phyloP scores from a whole-genome alignment of 2,329 filamentous ascomycete genomes.

The Aspergillus phoenicis region DNA sequence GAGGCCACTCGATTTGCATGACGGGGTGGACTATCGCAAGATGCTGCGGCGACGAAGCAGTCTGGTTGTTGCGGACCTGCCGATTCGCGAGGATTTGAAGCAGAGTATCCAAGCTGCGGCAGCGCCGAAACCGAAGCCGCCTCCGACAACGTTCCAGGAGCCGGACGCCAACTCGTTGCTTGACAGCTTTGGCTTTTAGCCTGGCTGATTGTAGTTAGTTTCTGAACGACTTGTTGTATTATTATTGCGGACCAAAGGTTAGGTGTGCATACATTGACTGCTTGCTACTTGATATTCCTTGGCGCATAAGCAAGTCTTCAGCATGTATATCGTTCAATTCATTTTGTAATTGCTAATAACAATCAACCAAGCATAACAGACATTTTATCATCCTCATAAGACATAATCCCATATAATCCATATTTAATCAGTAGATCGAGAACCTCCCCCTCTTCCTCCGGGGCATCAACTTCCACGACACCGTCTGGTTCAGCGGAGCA shows the following conservation, averaged over 20 bases:
- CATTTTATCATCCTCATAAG: background rate
- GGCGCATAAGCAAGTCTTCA: too few species aligned
- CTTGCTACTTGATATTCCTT: too few species aligned
- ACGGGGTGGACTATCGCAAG: slow-evolving; percentile 63
- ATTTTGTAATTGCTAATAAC: background rate
- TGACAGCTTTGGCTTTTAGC: slow-evolving; percentile 87
- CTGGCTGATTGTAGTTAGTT: background rate
- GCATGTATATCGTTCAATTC: too few species aligned
- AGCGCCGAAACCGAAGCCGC: slow-evolving; percentile 44
- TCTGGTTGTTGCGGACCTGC: slow-evolving; percentile 73
- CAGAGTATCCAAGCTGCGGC: slow-evolving; percentile 41
- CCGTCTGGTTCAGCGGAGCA: background rate
- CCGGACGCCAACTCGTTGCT: slow-evolving; percentile 86
- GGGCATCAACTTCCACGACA: background rate
- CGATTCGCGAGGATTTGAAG: slow-evolving; percentile 45
- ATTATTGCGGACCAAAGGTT: too few species aligned
- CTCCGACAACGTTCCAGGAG: slow-evolving; percentile 82
- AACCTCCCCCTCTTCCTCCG: background rate
- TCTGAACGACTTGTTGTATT: background rate
- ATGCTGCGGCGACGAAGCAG: slow-evolving; percentile 72
- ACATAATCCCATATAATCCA: background rate
- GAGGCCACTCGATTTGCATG: slow-evolving; percentile 27
- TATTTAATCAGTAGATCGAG: background rate
- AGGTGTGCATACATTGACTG: too few species aligned
- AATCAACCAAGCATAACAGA: background rate